Conservation (phyloP, 2,329 filamentous ascomycete genomes). For the Fusarium neocosmosporiellum region DNA sequence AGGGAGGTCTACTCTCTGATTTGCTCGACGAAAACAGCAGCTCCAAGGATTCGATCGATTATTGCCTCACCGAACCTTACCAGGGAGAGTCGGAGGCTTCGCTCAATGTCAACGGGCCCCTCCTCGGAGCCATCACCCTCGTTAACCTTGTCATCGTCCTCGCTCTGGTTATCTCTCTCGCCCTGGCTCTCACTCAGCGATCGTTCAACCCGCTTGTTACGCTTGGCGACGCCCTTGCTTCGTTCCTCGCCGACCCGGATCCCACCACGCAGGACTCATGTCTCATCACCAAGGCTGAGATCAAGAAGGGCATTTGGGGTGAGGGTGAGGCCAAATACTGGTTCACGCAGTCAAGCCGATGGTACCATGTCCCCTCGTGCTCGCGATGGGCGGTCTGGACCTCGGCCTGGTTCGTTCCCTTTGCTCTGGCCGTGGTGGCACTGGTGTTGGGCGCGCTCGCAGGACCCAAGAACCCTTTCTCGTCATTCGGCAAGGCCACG, state of each 20-base stretch:
- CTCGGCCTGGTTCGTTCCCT: constrained; percentile 53
- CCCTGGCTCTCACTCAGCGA: constrained; percentile 49
- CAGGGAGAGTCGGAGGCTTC: constrained; percentile 19
- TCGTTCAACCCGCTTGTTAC: constrained; percentile 59
- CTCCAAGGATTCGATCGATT: constrained; percentile 17
- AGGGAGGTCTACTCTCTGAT: neutral
- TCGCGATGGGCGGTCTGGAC: constrained; percentile 56
- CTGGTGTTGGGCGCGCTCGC: constrained; percentile 52
- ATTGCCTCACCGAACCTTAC: constrained; percentile 25
- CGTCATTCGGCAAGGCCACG: constrained; percentile 53
- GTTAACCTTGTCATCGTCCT: constrained; percentile 56
- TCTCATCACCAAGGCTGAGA: constrained; percentile 60
- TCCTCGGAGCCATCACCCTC: constrained; percentile 52
- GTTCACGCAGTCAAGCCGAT: constrained; percentile 54
- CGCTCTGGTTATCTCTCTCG: constrained; percentile 55
- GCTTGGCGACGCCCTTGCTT: constrained; percentile 62
- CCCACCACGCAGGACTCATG: constrained; percentile 56
- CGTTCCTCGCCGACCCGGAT: constrained; percentile 61
- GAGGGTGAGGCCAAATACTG: constrained; percentile 57
- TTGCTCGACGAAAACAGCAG: constrained; percentile 18
- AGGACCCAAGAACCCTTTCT: constrained; percentile 45
- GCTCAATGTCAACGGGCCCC: constrained; percentile 55
- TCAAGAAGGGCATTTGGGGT: constrained; percentile 57
- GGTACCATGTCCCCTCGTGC: constrained; percentile 57
- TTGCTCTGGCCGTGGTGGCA: constrained; percentile 52